Base-by-base conservation (phyloP, 1,284 basidiomycete species). In the Rhizoctonia solani region DNA sequence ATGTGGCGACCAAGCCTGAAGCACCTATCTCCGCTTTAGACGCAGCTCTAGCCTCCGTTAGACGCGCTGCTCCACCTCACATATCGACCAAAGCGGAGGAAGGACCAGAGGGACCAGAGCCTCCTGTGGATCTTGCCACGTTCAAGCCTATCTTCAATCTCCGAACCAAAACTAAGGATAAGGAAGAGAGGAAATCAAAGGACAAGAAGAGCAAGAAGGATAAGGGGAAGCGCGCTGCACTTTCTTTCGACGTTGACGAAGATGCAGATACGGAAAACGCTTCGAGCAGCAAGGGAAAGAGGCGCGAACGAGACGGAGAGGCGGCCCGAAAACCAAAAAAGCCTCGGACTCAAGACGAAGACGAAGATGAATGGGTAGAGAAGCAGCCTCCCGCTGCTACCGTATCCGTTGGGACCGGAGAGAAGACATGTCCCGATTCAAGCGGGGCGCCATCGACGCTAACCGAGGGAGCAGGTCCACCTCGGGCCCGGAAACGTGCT, bases 61-160 rank as follows among this genome's bases (percentile, higher is more conserved):
- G 72, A 14, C 54, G 69, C 47, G 34, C 69, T 14, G 42, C 44
- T 5, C 68, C 72, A 2, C 68, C 74, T 16, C 46, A 54, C 39
- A 49, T 16, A 11, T 53, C 53, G 30, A 59, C 65, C 19, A 30
- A 68, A 29, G 23, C 55, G 19, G 72, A 72, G 25, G 79, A 80
- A 39, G 67, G 67, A 8, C 37, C 37, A 8, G 37, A 39, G 16
- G 37, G n/a, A 39, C 37, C 37, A 39, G 37, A 39, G 16, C 37
- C 44, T 14, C 71, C 69, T 23, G 80, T 90, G 4, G 87, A 91
- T 73, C 69, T 84, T 16, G 77, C 79, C 39, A 84, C 85, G 0
- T 93, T 93, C 80, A 90, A 87, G 72, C 92, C 92, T 9, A 92
- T 87, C 0, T 95, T 95, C 72, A 86, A 92, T 11, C 85, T 85